Percentiles rank a stretch among this genome's conserved stretches.
Evolutionary conservation across 2,329 filamentous ascomycete species (phyloP).

Genomic region (Cordyceps fumosorosea): DNA sequence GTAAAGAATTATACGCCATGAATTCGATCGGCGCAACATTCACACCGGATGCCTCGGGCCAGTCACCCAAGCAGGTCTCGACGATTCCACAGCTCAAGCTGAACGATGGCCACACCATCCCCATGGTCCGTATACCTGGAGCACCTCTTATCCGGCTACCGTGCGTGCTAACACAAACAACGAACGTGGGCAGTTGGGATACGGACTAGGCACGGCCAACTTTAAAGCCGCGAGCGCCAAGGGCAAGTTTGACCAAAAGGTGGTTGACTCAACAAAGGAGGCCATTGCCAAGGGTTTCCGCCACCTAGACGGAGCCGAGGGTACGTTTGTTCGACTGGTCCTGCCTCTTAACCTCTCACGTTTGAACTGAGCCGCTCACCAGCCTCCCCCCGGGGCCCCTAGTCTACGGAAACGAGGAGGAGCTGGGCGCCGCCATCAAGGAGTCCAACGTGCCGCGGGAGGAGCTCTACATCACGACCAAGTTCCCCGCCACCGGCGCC

Average conservation of each 20-base stretch:
- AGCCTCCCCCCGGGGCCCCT: neutral
- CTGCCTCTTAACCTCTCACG: neutral
- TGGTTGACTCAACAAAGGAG: constrained; percentile 43
- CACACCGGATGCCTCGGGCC: constrained; percentile 33
- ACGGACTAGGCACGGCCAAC: constrained; percentile 64
- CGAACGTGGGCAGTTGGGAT: constrained; percentile 49
- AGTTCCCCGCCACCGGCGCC: constrained; percentile 38
- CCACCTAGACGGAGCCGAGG: constrained; percentile 70
- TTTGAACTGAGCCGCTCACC: neutral
- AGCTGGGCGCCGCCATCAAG: constrained; percentile 67
- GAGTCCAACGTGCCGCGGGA: constrained; percentile 57
- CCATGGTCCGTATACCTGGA: constrained; percentile 43
- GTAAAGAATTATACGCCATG: constrained; percentile 24
- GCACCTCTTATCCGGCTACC: constrained; percentile 13
- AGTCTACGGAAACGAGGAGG: constrained; percentile 60
- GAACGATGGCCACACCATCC: constrained; percentile 68
- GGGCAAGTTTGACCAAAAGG: constrained; percentile 47
- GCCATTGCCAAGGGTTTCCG: constrained; percentile 65
- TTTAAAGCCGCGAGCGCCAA: constrained; percentile 44
- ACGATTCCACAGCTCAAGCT: constrained; percentile 57
- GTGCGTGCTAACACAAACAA: neutral
- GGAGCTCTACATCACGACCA: constrained; percentile 63
- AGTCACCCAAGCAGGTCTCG: constrained; percentile 32
- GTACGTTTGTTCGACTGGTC: constrained; percentile 27
- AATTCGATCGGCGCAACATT: constrained; percentile 35